These are phyloP conservation scores for Spirogloea muscicola DNA, from an alignment of 139 green algal species.

Conservation along the genomic window DNA sequence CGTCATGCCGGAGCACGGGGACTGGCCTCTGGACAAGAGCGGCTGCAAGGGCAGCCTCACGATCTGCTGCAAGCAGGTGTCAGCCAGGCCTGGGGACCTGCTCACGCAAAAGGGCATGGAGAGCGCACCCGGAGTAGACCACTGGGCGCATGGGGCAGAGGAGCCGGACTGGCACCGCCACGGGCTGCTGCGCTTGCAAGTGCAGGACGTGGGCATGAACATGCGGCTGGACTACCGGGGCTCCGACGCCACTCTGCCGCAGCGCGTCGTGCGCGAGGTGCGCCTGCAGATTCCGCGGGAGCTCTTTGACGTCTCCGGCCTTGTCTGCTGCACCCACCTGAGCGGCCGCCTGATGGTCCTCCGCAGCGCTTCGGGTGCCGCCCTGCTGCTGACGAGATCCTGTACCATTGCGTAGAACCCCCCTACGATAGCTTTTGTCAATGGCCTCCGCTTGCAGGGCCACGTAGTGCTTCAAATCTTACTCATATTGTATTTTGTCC, in stretches of 20 bases:
- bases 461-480: too few species aligned
- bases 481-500: too few species aligned
- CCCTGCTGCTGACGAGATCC: slow-evolving; percentile 18
- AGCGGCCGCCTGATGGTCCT: slow-evolving; percentile 18
- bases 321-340: slow-evolving; percentile 12
- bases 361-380: background rate
- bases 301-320: slow-evolving; percentile 15
- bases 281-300: slow-evolving; percentile 23
- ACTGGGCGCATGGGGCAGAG: background rate
- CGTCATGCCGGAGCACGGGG: slow-evolving; percentile 1
- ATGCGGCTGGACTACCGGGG: slow-evolving; percentile 4
- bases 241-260: background rate
- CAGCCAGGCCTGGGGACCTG: background rate
- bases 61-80: background rate
- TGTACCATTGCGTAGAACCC: too few species aligned
- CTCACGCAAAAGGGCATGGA: background rate
- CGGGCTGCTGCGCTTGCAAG: background rate
- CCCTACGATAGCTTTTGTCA: too few species aligned
- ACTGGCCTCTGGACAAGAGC: slow-evolving; percentile 23
- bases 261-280: slow-evolving; percentile 14
- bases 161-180: background rate
- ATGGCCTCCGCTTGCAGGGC: too few species aligned
- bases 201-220: background rate
- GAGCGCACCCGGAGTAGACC: background rate
- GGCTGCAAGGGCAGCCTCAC: background rate